Base-by-base conservation (phyloP, 306 rosid genomes). In the Begonia fuchsioides region DNA sequence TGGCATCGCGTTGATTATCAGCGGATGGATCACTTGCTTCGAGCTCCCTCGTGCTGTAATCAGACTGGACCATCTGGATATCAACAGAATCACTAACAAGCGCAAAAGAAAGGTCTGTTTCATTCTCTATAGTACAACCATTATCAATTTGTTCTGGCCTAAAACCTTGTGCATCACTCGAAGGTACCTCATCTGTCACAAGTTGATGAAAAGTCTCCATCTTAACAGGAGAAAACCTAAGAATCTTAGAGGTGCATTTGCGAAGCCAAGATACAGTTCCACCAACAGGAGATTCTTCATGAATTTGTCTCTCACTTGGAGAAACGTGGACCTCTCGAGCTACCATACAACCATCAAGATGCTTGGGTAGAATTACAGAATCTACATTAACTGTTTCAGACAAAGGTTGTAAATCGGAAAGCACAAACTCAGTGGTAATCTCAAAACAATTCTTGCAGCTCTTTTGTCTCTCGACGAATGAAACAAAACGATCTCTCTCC, bases 221-320 rank as follows among this genome's bases (percentile, higher is more conserved):
- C 45, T 41, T 81, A 38, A 72, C 71, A 0, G 97, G 92, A 17
- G 97, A 85, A 51, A 81, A 56, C 48, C 58, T 90, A 50, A 90
- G 78, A 49, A 90, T 76, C 80, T 78, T 88, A 13, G 97, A 60
- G 44, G 95, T 84, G 72, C 97, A 84, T 64, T 85, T 84, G 13
- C 87, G 94, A 32, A 90, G 57, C 94, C 94, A 90, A 59, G 92
- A 84, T 49, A 88, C 55, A 16, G 86, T 80, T 39, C 83, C 88
- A 50, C 73, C 93, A 72, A 18, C 58, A 14, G 74, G 79, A 39
- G 82, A 70, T 18, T 15, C 54, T 58, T 63, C 84, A 59, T 47
- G n/a, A n/a, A n/a, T n/a, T n/a, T n/a, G n/a, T n/a, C n/a, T n/a
- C n/a, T n/a, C n/a, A 51, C 55, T 52, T 20, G 73, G 60, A 62